Evolutionary conservation across 768 basidiomycete species (phyloP).

Genomic region (Naganishia onofrii): DNA sequence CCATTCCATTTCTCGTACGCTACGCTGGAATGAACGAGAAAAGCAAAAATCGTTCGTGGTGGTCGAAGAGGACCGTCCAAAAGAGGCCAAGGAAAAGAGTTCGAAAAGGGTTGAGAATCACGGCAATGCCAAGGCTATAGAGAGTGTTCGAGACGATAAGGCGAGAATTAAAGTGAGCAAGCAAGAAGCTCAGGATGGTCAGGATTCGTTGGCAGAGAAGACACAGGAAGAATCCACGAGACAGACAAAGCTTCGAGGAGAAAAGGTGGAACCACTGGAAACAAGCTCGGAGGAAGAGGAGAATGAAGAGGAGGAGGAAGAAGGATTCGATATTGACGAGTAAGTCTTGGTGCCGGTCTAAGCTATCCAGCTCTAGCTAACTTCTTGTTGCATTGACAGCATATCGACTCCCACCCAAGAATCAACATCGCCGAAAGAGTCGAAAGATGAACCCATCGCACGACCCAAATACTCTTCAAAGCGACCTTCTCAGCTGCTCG

Average conservation of each 20-base stretch:
- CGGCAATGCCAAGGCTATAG: background rate
- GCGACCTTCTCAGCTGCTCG: slow-evolving; percentile 28
- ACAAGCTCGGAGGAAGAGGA: slow-evolving; percentile 51
- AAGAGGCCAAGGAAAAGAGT: slow-evolving; percentile 39
- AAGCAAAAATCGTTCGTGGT: slow-evolving; percentile 98
- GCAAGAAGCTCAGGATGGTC: slow-evolving; percentile 29
- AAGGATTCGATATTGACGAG: slow-evolving; percentile 91
- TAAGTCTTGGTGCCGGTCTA: slow-evolving; percentile 33
- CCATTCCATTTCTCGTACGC: slow-evolving; percentile 88
- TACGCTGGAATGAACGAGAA: slow-evolving; percentile 99
- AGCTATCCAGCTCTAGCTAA: background rate
- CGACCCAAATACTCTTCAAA: slow-evolving; percentile 24
- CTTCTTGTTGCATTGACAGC: slow-evolving; percentile 12
- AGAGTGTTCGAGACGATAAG: slow-evolving; percentile 29
- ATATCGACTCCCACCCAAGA: slow-evolving; percentile 30
- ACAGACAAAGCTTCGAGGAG: slow-evolving; percentile 20
- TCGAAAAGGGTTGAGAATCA: slow-evolving; percentile 23
- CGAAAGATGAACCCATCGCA: background rate
- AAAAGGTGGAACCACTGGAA: slow-evolving; percentile 26
- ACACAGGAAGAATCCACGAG: background rate
- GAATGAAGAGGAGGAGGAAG: slow-evolving; percentile 64
- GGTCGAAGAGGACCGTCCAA: slow-evolving; percentile 77
- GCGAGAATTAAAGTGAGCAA: slow-evolving; percentile 30
- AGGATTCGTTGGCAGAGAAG: background rate
- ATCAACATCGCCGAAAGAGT: slow-evolving; percentile 31